phyloP scores from a whole-genome alignment of 805 yeast species.

The Kodamaea leandrae region DNA sequence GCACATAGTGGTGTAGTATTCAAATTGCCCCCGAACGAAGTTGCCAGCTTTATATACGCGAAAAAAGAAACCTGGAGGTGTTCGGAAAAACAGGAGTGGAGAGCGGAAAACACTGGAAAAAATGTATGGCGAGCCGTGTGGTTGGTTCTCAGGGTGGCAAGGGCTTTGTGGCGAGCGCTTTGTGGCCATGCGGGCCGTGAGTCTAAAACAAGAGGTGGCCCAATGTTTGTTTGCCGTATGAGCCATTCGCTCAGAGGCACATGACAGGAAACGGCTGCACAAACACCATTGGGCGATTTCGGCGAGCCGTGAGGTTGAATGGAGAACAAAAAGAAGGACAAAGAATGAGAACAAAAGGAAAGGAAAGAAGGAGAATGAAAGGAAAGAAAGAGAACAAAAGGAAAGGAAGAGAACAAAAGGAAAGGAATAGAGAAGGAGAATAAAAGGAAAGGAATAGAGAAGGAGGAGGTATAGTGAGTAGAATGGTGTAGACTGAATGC shows the following conservation, averaged over 20 bases:
- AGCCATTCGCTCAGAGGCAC: no score
- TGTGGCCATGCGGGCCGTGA: no score
- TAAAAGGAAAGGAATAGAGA: neutral
- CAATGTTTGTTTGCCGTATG: neutral
- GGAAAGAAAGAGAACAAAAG: neutral
- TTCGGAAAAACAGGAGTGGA: neutral
- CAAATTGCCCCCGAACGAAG: no score
- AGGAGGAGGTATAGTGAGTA: no score
- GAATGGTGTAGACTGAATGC: no score
- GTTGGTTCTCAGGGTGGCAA: no score
- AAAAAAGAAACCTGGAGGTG: no score
- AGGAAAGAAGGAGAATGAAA: neutral
- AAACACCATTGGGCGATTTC: neutral
- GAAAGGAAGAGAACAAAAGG: neutral
- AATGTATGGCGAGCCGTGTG: neutral
- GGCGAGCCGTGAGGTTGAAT: neutral
- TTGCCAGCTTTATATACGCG: neutral
- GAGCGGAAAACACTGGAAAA: neutral
- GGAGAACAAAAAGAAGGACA: neutral
- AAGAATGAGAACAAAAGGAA: neutral
- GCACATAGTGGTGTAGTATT: constrained; percentile 7
- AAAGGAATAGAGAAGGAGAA: neutral
- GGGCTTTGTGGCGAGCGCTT: no score
- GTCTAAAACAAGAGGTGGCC: neutral
- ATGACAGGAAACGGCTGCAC: no score